Evolutionary conservation across 2,329 filamentous ascomycete genomes (phyloP).

Genomic region (Orbilia oligospora): DNA sequence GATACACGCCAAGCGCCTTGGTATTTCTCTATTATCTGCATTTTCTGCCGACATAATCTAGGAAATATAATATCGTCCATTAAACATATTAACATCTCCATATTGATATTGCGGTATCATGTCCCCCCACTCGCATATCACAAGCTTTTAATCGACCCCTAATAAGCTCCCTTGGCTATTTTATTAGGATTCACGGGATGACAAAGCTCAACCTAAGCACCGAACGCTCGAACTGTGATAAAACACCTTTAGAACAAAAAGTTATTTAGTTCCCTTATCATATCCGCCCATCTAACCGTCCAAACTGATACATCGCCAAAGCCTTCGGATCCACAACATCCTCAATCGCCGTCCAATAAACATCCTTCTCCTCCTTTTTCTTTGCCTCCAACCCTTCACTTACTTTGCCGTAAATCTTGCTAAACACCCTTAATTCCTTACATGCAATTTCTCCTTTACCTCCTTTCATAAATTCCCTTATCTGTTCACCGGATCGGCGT

Average conservation of each 20-base stretch:
- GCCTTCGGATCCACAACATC: conserved; percentile 12
- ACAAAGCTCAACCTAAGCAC: conserved; percentile 13
- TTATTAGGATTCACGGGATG: conserved; percentile 3
- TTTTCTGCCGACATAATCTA: not conserved
- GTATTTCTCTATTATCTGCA: conserved; percentile 7
- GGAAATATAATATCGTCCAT: not conserved
- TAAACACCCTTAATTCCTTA: conserved; percentile 34
- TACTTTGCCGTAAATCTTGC: conserved; percentile 9
- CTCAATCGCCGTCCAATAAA: conserved; percentile 33
- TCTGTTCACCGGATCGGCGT: not conserved
- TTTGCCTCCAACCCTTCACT: not conserved
- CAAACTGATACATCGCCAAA: conserved; percentile 14
- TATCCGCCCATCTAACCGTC: not conserved
- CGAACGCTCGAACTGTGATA: not conserved
- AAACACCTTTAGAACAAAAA: not conserved
- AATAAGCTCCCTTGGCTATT: conserved; percentile 7
- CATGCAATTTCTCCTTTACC: conserved; percentile 16
- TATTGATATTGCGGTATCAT: not conserved
- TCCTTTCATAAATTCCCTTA: conserved; percentile 16
- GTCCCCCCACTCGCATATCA: not conserved
- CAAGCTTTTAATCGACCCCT: not conserved
- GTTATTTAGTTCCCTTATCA: not conserved
- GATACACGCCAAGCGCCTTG: conserved; percentile 46
- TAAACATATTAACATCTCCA: not conserved
- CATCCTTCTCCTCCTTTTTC: conserved; percentile 17